Conservation (phyloP, 306 rosid genomes). For the Coriaria nepalensis region DNA sequence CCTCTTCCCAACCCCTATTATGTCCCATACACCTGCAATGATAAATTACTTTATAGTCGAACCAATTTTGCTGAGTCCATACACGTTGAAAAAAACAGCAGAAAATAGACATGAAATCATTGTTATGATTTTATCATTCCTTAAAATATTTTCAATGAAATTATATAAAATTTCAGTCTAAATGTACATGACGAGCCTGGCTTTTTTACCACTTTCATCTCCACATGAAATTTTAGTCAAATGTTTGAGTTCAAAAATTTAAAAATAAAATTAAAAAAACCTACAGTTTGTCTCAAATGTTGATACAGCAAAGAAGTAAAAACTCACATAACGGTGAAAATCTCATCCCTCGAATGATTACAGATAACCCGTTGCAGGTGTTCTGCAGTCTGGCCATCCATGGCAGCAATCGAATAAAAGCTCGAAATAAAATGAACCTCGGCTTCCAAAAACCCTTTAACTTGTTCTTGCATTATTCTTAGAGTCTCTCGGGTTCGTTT, state of each 20-base stretch:
- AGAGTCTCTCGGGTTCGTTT: conserved; percentile 76
- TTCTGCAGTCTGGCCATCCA: conserved; percentile 99
- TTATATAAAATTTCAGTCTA: no score
- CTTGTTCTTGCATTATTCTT: conserved; percentile 72
- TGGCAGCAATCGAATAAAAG: conserved; percentile 91
- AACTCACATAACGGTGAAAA: conserved; percentile 75
- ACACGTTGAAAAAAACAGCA: no score
- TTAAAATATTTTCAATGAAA: no score
- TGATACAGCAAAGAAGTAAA: conserved; percentile 5
- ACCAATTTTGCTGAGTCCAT: no score
- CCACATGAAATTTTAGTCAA: no score
- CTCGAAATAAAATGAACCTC: conserved; percentile 80
- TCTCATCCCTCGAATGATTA: conserved; percentile 62
- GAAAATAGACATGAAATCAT: no score
- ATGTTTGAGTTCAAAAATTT: no score
- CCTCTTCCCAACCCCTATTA: conserved; percentile 97
- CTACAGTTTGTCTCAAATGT: background rate
- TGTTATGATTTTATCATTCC: no score
- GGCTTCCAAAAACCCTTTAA: conserved; percentile 49
- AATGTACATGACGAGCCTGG: no score
- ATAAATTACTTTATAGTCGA: conserved; percentile 13
- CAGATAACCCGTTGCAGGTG: conserved; percentile 75
- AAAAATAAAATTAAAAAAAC: no score
- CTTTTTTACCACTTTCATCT: no score
- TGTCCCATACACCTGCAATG: conserved; percentile 95